Conservation (phyloP, 1,139 yeast genomes). For the Hanseniaspora sp. region DNA sequence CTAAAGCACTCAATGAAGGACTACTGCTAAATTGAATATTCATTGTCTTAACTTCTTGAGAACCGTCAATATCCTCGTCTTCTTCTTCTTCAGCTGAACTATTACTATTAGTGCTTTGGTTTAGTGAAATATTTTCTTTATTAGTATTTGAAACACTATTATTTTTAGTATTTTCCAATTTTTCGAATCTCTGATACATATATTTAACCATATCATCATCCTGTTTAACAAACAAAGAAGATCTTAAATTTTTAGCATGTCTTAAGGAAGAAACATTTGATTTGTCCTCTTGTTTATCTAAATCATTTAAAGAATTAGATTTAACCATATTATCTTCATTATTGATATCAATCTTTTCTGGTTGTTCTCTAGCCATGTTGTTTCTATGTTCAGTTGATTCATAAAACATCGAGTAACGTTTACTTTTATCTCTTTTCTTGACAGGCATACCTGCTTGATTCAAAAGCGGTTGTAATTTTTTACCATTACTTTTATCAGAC, state of each 20-base stretch:
- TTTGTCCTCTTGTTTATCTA: neutral
- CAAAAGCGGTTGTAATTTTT: neutral
- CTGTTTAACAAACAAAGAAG: slow-evolving; percentile 39
- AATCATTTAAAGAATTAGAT: slow-evolving; percentile 6
- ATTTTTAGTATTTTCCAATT: slow-evolving; percentile 4
- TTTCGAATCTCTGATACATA: slow-evolving; percentile 21
- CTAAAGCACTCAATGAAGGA: slow-evolving; percentile 34
- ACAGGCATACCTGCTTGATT: neutral
- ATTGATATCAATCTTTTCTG: neutral
- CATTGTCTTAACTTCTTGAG: slow-evolving; percentile 21
- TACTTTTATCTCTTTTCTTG: neutral
- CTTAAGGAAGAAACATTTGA: slow-evolving; percentile 23
- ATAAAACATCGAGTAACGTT: slow-evolving; percentile 14
- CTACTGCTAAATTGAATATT: slow-evolving; percentile 36
- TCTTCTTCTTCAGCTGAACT: slow-evolving; percentile 4
- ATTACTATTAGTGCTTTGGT: neutral
- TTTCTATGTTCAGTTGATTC: slow-evolving; percentile 1
- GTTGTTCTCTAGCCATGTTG: neutral
- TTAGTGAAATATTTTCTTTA: slow-evolving; percentile 13
- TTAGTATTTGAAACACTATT: neutral
- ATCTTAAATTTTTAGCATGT: slow-evolving; percentile 40
- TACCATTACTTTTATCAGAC: neutral
- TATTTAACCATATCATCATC: slow-evolving; percentile 29
- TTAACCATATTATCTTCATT: neutral
- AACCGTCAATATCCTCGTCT: slow-evolving; percentile 5